These are phyloP conservation scores for Tetragonia tetragonoides DNA, from an alignment of 148 eudicot genomes.

Conservation along the genomic window DNA sequence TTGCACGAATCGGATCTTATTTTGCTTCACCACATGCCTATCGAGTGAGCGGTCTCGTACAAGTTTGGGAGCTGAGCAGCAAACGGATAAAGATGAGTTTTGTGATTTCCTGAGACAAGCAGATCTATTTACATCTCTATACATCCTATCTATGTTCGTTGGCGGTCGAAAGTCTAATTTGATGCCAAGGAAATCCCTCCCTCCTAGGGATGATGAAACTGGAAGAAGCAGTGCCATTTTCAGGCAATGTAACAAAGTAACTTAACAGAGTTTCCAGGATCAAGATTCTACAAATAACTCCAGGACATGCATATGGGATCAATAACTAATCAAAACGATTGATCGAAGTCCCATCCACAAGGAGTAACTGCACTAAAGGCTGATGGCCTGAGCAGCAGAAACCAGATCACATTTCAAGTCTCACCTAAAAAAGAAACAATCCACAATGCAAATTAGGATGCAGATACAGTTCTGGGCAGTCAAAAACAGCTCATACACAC, in stretches of 20 bases:
- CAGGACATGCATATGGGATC: neutral
- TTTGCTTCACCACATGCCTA: conserved; percentile 72
- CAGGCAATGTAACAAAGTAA: neutral
- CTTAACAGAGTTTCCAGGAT: neutral
- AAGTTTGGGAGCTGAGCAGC: conserved; percentile 52
- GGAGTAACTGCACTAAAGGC: neutral
- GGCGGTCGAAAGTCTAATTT: conserved; percentile 32
- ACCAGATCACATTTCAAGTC: conserved; percentile 1
- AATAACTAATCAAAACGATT: neutral
- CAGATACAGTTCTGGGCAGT: neutral
- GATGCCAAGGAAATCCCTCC: conserved; percentile 15
- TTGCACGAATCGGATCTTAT: conserved; percentile 79
- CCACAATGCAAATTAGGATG: conserved; percentile 4
- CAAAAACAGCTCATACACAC: neutral
- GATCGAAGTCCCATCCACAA: neutral
- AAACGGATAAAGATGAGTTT: conserved; percentile 30
- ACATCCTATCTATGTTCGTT: conserved; percentile 2
- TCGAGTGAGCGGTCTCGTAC: conserved; percentile 74
- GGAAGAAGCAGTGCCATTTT: conserved; percentile 37
- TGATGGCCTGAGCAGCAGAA: neutral
- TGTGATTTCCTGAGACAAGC: conserved; percentile 14
- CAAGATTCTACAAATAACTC: neutral
- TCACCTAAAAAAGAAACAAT: conserved; percentile 16
- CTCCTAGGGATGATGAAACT: conserved; percentile 17
- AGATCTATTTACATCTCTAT: conserved; percentile 12